These are phyloP conservation scores for Boletus rex-veris DNA, from an alignment of 768 basidiomycete genomes.

Conservation along the genomic window DNA sequence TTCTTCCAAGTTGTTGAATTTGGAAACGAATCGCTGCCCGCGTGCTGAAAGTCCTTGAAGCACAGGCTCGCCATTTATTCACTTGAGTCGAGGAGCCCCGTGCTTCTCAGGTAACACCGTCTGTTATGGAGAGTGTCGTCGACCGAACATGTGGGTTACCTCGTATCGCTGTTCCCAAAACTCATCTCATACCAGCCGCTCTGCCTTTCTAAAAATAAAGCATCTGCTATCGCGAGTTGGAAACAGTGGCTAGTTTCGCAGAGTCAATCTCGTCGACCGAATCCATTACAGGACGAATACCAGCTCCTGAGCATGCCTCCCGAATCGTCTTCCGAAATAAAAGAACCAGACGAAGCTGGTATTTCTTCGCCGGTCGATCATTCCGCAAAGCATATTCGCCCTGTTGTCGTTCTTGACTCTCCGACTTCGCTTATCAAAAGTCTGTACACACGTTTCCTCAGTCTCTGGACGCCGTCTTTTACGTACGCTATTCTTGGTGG, in stretches of 20 bases:
- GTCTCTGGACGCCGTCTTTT: constrained; percentile 30
- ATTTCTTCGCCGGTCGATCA: neutral
- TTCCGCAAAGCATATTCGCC: constrained; percentile 9
- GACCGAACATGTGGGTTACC: constrained; percentile 11
- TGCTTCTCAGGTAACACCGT: neutral
- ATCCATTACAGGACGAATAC: constrained; percentile 19
- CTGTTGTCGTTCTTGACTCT: constrained; percentile 18
- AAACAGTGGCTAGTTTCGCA: constrained; percentile 14
- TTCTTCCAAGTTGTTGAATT: neutral
- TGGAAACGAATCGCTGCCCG: neutral
- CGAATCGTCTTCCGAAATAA: constrained; percentile 4
- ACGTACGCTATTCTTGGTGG: constrained; percentile 26
- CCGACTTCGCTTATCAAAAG: constrained; percentile 17
- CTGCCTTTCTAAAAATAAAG: constrained; percentile 1
- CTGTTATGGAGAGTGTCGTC: constrained; percentile 10
- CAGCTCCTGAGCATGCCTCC: constrained; percentile 14
- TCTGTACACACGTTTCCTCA: constrained; percentile 18
- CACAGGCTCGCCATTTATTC: neutral
- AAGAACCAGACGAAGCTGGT: constrained; percentile 7
- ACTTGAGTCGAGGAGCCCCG: neutral
- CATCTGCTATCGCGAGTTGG: constrained; percentile 7
- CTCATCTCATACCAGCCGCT: neutral
- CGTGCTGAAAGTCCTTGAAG: neutral
- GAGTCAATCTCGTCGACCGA: constrained; percentile 4
- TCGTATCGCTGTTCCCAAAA: neutral